Conservation (phyloP, 2,329 filamentous ascomycete species). For the Alternaria sp. region DNA sequence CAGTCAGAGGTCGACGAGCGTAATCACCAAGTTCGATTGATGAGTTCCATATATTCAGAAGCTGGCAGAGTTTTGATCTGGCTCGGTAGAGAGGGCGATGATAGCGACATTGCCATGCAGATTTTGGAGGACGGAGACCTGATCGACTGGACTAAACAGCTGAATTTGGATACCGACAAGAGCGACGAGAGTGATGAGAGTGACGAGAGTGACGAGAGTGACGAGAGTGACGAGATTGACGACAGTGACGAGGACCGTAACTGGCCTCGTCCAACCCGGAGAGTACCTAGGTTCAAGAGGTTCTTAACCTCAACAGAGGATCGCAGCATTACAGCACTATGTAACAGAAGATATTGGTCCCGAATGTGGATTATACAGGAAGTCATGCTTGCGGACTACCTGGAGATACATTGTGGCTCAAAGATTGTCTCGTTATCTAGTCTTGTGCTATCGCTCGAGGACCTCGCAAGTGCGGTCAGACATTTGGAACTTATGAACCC, state of each 20-base stretch:
- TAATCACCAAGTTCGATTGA: conserved; percentile 16
- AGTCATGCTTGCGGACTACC: not conserved
- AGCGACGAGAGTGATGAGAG: too few relatives aligned
- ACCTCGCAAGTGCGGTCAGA: not conserved
- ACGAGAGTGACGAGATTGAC: too few relatives aligned
- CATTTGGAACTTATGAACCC: too few relatives aligned
- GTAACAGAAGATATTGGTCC: not conserved
- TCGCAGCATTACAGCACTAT: not conserved
- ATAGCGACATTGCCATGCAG: not conserved
- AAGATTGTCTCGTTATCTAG: not conserved
- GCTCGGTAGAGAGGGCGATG: not conserved
- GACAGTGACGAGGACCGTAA: not conserved
- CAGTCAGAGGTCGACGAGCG: conserved; percentile 12
- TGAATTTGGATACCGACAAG: too few relatives aligned
- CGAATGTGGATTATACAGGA: conserved; percentile 1
- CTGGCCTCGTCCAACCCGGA: too few relatives aligned
- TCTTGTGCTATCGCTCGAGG: not conserved
- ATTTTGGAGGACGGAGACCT: not conserved
- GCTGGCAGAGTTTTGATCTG: not conserved
- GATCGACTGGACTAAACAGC: too few relatives aligned
- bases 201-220: too few relatives aligned
- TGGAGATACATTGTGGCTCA: not conserved
- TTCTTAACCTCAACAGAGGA: not conserved
- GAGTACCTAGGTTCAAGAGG: too few relatives aligned
- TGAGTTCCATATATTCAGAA: not conserved